Percentiles rank a stretch among this genome's conserved stretches.
Conservation (phyloP, 2,329 filamentous ascomycete genomes). For the Pseudopyricularia javanii region DNA sequence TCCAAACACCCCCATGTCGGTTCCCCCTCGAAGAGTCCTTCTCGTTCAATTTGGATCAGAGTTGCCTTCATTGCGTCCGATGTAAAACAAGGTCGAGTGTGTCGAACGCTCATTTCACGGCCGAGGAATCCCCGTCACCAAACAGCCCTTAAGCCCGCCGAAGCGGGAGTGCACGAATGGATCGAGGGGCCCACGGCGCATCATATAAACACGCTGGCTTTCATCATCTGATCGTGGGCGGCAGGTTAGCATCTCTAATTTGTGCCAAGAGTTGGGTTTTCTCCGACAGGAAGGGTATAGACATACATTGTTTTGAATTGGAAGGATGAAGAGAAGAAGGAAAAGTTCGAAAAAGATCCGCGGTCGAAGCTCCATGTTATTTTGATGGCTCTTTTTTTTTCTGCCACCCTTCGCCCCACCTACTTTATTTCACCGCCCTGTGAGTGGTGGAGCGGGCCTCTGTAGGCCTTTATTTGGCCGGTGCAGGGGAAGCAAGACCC, state of each 20-base stretch:
- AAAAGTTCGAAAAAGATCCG: slow-evolving; percentile 20
- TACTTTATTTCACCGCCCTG: not conserved
- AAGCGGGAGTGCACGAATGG: slow-evolving; percentile 67
- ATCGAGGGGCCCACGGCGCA: slow-evolving; percentile 52
- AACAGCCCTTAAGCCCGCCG: slow-evolving; percentile 82
- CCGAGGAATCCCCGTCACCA: slow-evolving; percentile 51
- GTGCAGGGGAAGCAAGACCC: not conserved
- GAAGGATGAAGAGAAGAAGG: slow-evolving; percentile 69
- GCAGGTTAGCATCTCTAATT: slow-evolving; percentile 15
- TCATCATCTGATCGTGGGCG: slow-evolving; percentile 71
- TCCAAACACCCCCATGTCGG: not conserved
- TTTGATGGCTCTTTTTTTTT: slow-evolving; percentile 13
- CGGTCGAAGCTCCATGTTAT: slow-evolving; percentile 6
- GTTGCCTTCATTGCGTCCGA: slow-evolving; percentile 97
- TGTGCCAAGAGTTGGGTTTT: not conserved
- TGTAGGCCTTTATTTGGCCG: not conserved
- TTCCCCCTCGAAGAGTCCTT: slow-evolving; percentile 11
- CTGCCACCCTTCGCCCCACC: not conserved
- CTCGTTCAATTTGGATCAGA: slow-evolving; percentile 56
- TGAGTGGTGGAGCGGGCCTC: not conserved
- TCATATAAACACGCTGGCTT: slow-evolving; percentile 96
- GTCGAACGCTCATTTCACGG: slow-evolving; percentile 99
- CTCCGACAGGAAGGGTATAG: slow-evolving; percentile 9
- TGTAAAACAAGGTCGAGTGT: slow-evolving; percentile 93
- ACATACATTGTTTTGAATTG: slow-evolving; percentile 88